Percentiles rank a stretch among this genome's conserved stretches.
These are phyloP conservation scores for Sporothrix euskadiensis DNA, from an alignment of 2,329 filamentous ascomycete genomes.

Conservation along the genomic window DNA sequence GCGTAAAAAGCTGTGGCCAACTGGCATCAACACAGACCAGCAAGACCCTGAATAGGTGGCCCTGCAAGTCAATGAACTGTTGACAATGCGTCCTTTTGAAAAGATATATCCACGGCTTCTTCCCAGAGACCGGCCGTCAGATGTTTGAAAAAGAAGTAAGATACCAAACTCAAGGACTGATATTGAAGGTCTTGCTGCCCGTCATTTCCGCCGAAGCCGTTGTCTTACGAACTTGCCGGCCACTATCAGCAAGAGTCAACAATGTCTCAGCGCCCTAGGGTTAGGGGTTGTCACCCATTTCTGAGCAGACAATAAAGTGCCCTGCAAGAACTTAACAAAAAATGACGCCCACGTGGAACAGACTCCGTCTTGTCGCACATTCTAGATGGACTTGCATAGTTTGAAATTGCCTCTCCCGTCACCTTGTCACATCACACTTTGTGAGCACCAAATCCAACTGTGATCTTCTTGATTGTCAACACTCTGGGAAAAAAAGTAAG, in stretches of 20 bases:
- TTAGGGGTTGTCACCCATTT: neutral
- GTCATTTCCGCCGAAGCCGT: slow-evolving; percentile 3
- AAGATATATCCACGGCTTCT: neutral
- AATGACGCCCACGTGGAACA: neutral
- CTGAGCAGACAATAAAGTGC: neutral
- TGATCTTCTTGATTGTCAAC: neutral
- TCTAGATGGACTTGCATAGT: neutral
- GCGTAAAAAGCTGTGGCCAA: neutral
- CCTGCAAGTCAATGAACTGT: neutral
- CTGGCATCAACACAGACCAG: neutral
- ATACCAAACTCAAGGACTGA: neutral
- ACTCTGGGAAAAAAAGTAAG: neutral
- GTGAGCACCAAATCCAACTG: too few species aligned
- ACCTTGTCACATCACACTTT: neutral
- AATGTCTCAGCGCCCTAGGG: neutral
- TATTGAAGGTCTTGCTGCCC: neutral
- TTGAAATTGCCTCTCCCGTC: too few species aligned
- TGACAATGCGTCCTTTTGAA: too few species aligned
- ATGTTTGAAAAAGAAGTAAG: neutral
- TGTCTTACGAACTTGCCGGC: neutral
- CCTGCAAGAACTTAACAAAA: neutral
- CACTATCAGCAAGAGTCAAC: neutral
- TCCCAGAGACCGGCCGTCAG: neutral
- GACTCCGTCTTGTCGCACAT: neutral
- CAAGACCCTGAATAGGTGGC: slow-evolving; percentile 3